phyloP scores from a whole-genome alignment of 2,329 filamentous ascomycete species.

The Cercospora zeae-maydis region DNA sequence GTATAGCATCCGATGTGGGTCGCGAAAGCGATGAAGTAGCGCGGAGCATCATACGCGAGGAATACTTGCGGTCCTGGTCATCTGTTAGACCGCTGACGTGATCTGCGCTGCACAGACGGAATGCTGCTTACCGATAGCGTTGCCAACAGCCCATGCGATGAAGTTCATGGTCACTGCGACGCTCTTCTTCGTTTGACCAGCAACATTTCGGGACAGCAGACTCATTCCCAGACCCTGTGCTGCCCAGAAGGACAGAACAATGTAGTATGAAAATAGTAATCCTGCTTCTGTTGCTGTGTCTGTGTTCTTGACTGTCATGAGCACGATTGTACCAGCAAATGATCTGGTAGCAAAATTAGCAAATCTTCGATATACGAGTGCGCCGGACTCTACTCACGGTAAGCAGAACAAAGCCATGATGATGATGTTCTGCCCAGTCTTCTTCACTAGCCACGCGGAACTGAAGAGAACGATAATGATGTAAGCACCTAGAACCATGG shows the following conservation, averaged over 20 bases:
- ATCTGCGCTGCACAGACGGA: background rate
- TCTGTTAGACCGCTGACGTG: background rate
- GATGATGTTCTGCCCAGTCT: slow-evolving; percentile 64
- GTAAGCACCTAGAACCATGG: slow-evolving; percentile 71
- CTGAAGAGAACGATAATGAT: slow-evolving; percentile 67
- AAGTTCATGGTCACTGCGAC: slow-evolving; percentile 67
- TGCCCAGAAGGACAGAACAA: slow-evolving; percentile 74
- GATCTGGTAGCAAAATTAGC: slow-evolving; percentile 46
- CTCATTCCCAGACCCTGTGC: slow-evolving; percentile 42
- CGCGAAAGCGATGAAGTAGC: slow-evolving; percentile 66
- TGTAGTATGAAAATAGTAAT: slow-evolving; percentile 70
- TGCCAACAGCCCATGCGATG: slow-evolving; percentile 65
- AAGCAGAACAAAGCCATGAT: slow-evolving; percentile 64
- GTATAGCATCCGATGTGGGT: slow-evolving; percentile 68
- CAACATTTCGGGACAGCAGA: slow-evolving; percentile 55
- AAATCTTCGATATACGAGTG: background rate
- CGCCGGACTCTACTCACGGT: slow-evolving; percentile 49
- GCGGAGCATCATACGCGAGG: slow-evolving; percentile 56
- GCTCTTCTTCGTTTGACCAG: slow-evolving; percentile 70
- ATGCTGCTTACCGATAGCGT: slow-evolving; percentile 56
- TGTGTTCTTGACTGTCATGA: slow-evolving; percentile 64
- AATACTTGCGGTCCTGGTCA: slow-evolving; percentile 60
- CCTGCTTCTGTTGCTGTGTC: slow-evolving; percentile 60
- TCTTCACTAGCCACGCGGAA: slow-evolving; percentile 66
- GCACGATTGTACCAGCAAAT: slow-evolving; percentile 66